phyloP scores from a whole-genome alignment of 1,284 basidiomycete genomes.

The Cryptococcus sp. region DNA sequence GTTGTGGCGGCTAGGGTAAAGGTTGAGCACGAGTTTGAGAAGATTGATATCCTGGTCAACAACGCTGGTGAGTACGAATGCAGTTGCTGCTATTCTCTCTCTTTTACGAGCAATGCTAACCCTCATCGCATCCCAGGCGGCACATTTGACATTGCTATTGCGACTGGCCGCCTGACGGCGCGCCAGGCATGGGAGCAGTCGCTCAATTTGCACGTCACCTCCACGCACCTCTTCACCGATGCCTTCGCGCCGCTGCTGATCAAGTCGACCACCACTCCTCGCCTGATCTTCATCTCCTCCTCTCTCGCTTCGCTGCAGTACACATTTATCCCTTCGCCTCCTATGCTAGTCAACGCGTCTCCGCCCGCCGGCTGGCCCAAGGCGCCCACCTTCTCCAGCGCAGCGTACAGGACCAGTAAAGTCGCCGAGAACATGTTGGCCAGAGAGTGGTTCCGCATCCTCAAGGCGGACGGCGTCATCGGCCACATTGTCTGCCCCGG shows the following conservation, averaged over 20 bases:
- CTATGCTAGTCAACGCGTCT: slow-evolving; percentile 2
- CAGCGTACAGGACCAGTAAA: slow-evolving; percentile 23
- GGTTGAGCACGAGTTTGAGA: slow-evolving; percentile 18
- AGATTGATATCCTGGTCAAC: slow-evolving; percentile 43
- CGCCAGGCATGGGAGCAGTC: slow-evolving; percentile 15
- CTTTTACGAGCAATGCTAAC: no score
- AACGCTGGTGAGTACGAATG: slow-evolving; percentile 34
- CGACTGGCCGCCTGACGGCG: slow-evolving; percentile 2
- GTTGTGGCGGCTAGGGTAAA: slow-evolving; percentile 4
- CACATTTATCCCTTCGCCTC: not conserved
- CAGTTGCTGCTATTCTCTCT: no score
- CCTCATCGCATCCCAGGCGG: slow-evolving; percentile 12
- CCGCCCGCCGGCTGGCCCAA: slow-evolving; percentile 16
- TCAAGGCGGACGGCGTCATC: slow-evolving; percentile 22
- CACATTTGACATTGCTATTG: slow-evolving; percentile 9
- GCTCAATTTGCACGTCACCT: slow-evolving; percentile 20
- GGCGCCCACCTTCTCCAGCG: not conserved
- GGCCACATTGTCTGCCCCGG: slow-evolving; percentile 14
- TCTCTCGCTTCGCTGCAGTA: slow-evolving; percentile 8
- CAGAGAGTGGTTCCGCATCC: slow-evolving; percentile 17
- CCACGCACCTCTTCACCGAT: slow-evolving; percentile 18
- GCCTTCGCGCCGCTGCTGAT: slow-evolving; percentile 20
- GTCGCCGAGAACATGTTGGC: slow-evolving; percentile 26
- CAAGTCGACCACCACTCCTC: slow-evolving; percentile 6
- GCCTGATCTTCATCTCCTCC: slow-evolving; percentile 23